Conservation (phyloP, 352 stramenopile genomes). For the Peronospora belbahrii region DNA sequence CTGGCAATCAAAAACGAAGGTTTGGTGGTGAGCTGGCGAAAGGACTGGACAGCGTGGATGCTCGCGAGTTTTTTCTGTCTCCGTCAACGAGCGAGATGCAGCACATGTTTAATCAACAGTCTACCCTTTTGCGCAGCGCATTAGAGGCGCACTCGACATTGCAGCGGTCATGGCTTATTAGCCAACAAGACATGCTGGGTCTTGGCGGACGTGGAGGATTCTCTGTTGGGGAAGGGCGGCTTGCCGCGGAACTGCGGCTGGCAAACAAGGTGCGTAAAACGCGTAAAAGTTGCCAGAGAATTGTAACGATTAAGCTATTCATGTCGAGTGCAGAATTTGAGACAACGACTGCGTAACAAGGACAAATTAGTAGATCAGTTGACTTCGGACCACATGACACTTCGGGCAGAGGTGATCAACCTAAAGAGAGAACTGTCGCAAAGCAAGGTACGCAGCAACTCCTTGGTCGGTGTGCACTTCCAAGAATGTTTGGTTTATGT, state of each 20-base stretch:
- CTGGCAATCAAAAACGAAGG: conserved; percentile 25
- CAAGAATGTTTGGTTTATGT: neutral
- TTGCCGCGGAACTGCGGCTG: conserved; percentile 70
- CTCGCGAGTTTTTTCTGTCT: conserved; percentile 69
- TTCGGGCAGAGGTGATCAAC: conserved; percentile 46
- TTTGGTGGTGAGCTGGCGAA: conserved; percentile 43
- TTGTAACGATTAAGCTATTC: neutral
- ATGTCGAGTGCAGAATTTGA: conserved; percentile 48
- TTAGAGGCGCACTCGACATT: conserved; percentile 70
- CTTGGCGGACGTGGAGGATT: conserved; percentile 43
- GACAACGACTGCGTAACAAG: conserved; percentile 71
- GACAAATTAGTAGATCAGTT: conserved; percentile 78
- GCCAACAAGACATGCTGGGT: conserved; percentile 62
- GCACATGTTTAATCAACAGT: conserved; percentile 85
- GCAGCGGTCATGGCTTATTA: conserved; percentile 71
- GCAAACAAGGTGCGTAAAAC: conserved; percentile 71
- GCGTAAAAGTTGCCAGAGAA: neutral
- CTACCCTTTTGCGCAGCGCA: conserved; percentile 50
- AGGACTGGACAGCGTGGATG: conserved; percentile 50
- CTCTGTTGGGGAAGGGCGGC: conserved; percentile 71
- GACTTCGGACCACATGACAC: conserved; percentile 57
- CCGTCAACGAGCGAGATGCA: conserved; percentile 84
- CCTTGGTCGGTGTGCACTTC: neutral
- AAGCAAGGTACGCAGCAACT: conserved; percentile 39
- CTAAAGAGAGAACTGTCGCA: conserved; percentile 53